Evolutionary conservation across 352 stramenopile genomes (phyloP), one percentile per base, ranked within the genome.

Genomic region (Pythium biforme): DNA sequence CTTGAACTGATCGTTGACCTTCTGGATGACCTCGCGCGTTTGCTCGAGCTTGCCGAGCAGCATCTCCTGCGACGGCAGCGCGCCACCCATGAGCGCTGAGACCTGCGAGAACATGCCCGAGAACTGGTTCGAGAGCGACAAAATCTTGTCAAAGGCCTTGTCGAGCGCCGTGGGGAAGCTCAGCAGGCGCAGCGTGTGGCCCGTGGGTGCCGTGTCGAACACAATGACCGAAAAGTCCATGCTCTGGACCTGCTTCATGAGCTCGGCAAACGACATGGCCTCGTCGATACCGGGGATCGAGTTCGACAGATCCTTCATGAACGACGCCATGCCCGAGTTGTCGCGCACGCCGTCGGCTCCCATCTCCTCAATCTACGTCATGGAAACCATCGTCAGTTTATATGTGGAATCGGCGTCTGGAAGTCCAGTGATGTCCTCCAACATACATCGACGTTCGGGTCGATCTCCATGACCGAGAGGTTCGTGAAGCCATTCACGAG

Each of bases 261-360:
- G 86, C 77, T 99, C 96, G 14, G 92, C 96, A 79, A 99, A 99
- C 63, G 85, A 97, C 96, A 99, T 99, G 71, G 96, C 96, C 62
- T 99, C 97, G 74, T 99, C 97, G 74, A 99, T 99, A 52, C 97
- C 97, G 1, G 97, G 97, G 76, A 99, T 99, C 58, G 90, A 98
- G 72, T 97, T 98, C 31, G 93, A 98, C 49, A 99, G 81, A 75
- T 99, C 95, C 55, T 96, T 96, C 86, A 99, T 96, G 72, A 99
- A 96, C 49, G 90, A 96, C 58, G 85, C 83, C 71, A 98, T 95
- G 57, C 90, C 88, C 51, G 88, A 91, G 65, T 90, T 93, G 63
- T 93, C 86, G 54, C 87, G 82, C 59, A 93, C 82, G 31, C 86
- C 86, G 48, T 95, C 86, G 12, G 72, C 72, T 37, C 86, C 88